phyloP scores from a whole-genome alignment of 352 stramenopile species.

The Thraustochytrium striatum region DNA sequence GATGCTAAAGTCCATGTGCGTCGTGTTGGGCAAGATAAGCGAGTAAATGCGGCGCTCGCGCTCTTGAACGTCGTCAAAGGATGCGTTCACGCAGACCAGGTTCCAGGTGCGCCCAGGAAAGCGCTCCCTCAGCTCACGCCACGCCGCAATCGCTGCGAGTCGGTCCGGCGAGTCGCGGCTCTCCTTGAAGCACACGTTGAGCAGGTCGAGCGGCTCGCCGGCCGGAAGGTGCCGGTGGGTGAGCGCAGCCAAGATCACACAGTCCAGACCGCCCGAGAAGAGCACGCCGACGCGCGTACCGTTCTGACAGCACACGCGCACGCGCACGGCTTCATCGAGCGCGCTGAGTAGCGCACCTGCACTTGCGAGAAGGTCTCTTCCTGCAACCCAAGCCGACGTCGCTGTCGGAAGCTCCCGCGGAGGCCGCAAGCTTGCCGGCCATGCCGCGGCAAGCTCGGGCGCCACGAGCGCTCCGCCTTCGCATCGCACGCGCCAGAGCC shows the following conservation, averaged over 20 bases:
- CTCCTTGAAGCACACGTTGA: slow-evolving; percentile 88
- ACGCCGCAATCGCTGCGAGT: slow-evolving; percentile 71
- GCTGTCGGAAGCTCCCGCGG: background rate
- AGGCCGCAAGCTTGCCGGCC: no score
- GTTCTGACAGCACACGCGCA: slow-evolving; percentile 4
- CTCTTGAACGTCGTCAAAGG: slow-evolving; percentile 65
- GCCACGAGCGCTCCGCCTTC: background rate
- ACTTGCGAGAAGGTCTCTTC: background rate
- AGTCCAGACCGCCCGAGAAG: slow-evolving; percentile 94
- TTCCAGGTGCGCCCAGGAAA: slow-evolving; percentile 76
- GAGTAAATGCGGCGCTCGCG: slow-evolving; percentile 65
- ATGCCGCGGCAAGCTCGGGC: background rate
- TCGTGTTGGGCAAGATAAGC: slow-evolving; percentile 76
- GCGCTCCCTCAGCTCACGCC: slow-evolving; percentile 69
- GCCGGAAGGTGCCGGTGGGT: slow-evolving; percentile 66
- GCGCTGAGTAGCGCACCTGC: background rate
- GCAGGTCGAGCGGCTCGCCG: slow-evolving; percentile 76
- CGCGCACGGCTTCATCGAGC: slow-evolving; percentile 1
- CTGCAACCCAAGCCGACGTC: background rate
- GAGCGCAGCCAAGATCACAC: slow-evolving; percentile 84
- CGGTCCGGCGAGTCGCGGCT: slow-evolving; percentile 74
- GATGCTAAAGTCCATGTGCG: slow-evolving; percentile 97
- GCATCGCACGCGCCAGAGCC: background rate
- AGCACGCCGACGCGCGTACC: slow-evolving; percentile 72
- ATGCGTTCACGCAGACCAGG: slow-evolving; percentile 63